phyloP scores from a whole-genome alignment of 192 early-diverging fungal species.

The Backusella macrospora region DNA sequence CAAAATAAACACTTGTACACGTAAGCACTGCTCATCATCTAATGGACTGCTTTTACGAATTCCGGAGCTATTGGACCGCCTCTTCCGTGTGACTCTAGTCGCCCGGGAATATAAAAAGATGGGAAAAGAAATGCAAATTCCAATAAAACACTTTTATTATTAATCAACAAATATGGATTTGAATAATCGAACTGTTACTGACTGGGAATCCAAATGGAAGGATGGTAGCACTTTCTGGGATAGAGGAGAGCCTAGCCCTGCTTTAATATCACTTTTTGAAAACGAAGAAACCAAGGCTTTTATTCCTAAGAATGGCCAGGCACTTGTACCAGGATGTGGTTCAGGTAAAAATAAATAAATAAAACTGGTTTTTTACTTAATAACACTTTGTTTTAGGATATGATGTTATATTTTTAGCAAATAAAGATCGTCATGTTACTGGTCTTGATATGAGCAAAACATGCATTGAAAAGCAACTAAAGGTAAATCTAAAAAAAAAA shows the following conservation, averaged over 20 bases:
- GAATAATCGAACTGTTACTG: background rate
- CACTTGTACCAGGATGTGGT: slow-evolving; percentile 67
- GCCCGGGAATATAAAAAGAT: background rate
- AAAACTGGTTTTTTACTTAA: background rate
- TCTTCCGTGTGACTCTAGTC: background rate
- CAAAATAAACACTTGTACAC: background rate
- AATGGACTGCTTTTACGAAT: background rate
- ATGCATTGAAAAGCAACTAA: slow-evolving; percentile 58
- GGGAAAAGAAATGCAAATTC: background rate
- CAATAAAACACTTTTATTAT: background rate
- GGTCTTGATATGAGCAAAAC: slow-evolving; percentile 73
- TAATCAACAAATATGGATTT: background rate
- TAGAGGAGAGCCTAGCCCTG: slow-evolving; percentile 46
- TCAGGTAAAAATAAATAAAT: slow-evolving; percentile 35
- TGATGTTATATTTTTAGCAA: slow-evolving; percentile 76
- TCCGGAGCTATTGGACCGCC: background rate
- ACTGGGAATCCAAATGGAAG: slow-evolving; percentile 52
- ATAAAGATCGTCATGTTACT: slow-evolving; percentile 57
- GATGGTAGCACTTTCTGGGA: slow-evolving; percentile 53
- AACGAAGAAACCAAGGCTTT: slow-evolving; percentile 34
- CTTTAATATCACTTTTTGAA: slow-evolving; percentile 51
- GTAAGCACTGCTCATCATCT: background rate
- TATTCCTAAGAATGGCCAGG: slow-evolving; percentile 50
- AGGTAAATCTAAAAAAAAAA: slow-evolving; percentile 35
- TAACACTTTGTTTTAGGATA: slow-evolving; percentile 47